These are phyloP conservation scores for Saussurea involucrata DNA, from an alignment of 129 eudicot species.

Conservation along the genomic window DNA sequence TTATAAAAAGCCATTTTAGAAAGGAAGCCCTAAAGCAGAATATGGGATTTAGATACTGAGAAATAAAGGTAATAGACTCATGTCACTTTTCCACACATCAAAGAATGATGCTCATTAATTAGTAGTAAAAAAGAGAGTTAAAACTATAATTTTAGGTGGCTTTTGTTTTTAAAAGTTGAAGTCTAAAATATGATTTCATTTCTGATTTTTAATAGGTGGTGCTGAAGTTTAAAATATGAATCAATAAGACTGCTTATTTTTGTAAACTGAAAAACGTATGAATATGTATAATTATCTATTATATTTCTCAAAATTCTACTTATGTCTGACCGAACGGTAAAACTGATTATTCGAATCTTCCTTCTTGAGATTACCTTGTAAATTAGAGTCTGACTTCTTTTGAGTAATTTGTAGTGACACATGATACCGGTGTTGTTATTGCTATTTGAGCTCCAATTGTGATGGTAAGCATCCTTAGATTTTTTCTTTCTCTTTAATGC, in stretches of 20 bases:
- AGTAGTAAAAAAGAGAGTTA: too few relatives aligned
- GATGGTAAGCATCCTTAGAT: conserved; percentile 52
- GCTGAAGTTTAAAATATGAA: too few relatives aligned
- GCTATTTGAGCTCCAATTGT: conserved; percentile 90
- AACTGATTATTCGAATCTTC: neutral
- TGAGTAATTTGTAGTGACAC: conserved; percentile 50
- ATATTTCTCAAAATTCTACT: too few relatives aligned
- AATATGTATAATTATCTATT: too few relatives aligned
- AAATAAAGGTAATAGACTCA: neutral
- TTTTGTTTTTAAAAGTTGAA: too few relatives aligned
- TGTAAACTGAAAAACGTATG: too few relatives aligned
- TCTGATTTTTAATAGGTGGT: too few relatives aligned
- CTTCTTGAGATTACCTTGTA: conserved; percentile 5
- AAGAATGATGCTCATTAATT: too few relatives aligned
- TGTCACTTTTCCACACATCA: too few relatives aligned
- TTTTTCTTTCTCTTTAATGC: conserved; percentile 9
- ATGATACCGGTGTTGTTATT: conserved; percentile 69
- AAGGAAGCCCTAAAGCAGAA: conserved; percentile 8
- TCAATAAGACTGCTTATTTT: too few relatives aligned
- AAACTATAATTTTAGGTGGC: too few relatives aligned
- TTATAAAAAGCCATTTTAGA: neutral
- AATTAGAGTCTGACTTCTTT: conserved; percentile 13
- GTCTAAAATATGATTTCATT: too few relatives aligned
- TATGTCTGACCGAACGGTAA: conserved; percentile 95
- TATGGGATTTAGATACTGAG: neutral